These are phyloP conservation scores for Rugonectria rugulosa DNA, from an alignment of 2,329 filamentous ascomycete genomes.

Conservation along the genomic window DNA sequence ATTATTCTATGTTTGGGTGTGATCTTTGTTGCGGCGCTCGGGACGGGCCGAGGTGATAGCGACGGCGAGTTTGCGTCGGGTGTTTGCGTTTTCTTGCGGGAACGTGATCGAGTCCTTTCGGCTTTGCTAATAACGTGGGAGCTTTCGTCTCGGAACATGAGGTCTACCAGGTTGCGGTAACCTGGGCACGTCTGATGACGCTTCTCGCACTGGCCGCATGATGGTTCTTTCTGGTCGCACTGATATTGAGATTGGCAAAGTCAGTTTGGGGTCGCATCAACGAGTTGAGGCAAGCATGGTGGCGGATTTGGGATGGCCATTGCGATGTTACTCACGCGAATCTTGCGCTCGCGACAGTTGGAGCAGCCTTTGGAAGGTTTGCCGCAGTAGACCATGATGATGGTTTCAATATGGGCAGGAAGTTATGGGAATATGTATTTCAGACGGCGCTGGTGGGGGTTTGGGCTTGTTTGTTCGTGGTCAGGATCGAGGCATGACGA, in stretches of 20 bases:
- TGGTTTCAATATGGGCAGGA: constrained; percentile 2
- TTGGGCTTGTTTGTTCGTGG: constrained; percentile 19
- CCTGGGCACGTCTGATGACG: constrained; percentile 61
- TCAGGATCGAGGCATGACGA: constrained; percentile 32
- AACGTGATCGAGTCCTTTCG: constrained; percentile 43
- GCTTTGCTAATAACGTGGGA: constrained; percentile 63
- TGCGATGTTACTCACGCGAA: constrained; percentile 54
- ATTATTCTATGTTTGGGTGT: constrained; percentile 11
- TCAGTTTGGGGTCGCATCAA: constrained; percentile 8
- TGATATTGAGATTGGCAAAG: constrained; percentile 34
- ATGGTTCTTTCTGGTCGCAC: constrained; percentile 61
- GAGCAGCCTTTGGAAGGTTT: constrained; percentile 65
- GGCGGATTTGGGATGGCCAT: background rate
- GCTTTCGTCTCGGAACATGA: constrained; percentile 66
- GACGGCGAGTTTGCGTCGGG: constrained; percentile 27
- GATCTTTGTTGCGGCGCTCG: constrained; percentile 11
- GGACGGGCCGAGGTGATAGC: constrained; percentile 21
- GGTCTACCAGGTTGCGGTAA: constrained; percentile 62
- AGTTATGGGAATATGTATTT: constrained; percentile 10
- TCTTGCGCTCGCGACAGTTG: constrained; percentile 63
- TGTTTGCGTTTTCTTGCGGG: constrained; percentile 33
- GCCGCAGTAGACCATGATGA: constrained; percentile 64
- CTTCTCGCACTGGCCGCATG: constrained; percentile 63
- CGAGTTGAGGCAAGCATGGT: constrained; percentile 2
- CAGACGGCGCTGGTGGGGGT: constrained; percentile 7